Evolutionary conservation across 352 stramenopile species (phyloP), one percentile per base, ranked within the genome.

Genomic region (Pythium dissotocum): DNA sequence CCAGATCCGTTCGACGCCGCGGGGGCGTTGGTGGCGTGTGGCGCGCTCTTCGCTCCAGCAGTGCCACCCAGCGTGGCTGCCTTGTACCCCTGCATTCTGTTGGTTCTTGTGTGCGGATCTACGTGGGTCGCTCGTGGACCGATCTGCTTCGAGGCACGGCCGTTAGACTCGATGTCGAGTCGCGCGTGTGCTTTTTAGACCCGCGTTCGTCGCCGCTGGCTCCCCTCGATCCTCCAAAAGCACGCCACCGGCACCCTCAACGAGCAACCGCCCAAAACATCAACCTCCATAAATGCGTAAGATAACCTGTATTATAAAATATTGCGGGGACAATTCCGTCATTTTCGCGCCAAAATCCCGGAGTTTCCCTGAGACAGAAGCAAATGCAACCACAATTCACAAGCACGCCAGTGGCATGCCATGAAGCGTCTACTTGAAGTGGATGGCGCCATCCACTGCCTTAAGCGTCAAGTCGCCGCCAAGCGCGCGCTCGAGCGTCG

Each of bases 401-500:
- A 30, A 49, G 42, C 42, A 49, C 42, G 42, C 18, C 42, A 49
- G 42, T 49, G 42, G 42, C 42, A 49, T 49, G 42, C 42, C n/a
- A 6, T 53, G 12, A 0, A 18, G 6, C 38, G 16, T 21, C 52
- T 62, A 75, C 58, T 75, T 75, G 63, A 75, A 75, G 36, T 69
- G 68, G 14, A 75, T 26, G 28, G 30, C 14, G 35, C 51, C 18
- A 51, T 75, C 68, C 9, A 85, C 77, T 2, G 70, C 60, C 21
- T 76, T 63, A 18, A 91, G 69, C 44, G 71, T 36, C 33, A 94
- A 48, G 57, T 95, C 87, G 16, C 87, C 87, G 38, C 87, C 87
- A 1, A 90, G 77, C 5, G 82, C 82, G 14, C 83, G 82, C 61
- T 95, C 87, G 65, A 95, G 78, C 2, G 85, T 92, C 16, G 82